Base-by-base conservation (phyloP, 140 eudicot genomes). In the Cichorium intybus region DNA sequence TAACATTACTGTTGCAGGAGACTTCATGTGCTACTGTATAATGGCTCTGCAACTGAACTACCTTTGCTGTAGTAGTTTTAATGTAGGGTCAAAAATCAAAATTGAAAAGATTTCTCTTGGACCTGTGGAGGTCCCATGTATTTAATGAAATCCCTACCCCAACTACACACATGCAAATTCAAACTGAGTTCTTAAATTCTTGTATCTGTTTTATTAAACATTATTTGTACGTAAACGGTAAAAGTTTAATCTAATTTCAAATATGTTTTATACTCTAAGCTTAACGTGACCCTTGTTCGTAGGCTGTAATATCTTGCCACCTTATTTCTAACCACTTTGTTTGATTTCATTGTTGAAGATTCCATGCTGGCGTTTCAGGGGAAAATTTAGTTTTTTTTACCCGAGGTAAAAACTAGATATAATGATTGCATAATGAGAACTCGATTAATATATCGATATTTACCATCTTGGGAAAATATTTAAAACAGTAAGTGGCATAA, bases 1-100 rank as follows among this genome's bases (percentile, higher is more conserved):
- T 63, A 60, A 45, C 24, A 64, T 64, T 73, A 73, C 23, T 73
- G 10, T 57, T 46, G 73, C 73, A 64, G 78, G 78, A 64, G 57
- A 73, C n/a, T 73, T 73, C 78, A 73, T 73, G 78, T 73, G 78
- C 60, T 54, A 64, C 61, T 22, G 54, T 54, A 24, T 63, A 54
- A 72, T 72, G 66, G 57, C 59, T 65, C 73, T 73, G 78, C 56
- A 64, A 45, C 58, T 64, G 78, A 73, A 73, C 78, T 33, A 73
- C 78, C 22, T 64, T 56, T 47, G 15, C 78, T 73, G 78, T 46
- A 31, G 37, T 68, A 45, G 60, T 51, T 62, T 64, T 73, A 64
- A 73, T 73, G 66, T 33, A 55, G 16, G 43, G 70, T 61, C 70
- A 29, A 57, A n/a, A n/a, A n/a, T n/a, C n/a, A n/a, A n/a, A n/a